Evolutionary conservation across 2,329 filamentous ascomycete genomes (phyloP).

Genomic region (Geosmithia putterillii): DNA sequence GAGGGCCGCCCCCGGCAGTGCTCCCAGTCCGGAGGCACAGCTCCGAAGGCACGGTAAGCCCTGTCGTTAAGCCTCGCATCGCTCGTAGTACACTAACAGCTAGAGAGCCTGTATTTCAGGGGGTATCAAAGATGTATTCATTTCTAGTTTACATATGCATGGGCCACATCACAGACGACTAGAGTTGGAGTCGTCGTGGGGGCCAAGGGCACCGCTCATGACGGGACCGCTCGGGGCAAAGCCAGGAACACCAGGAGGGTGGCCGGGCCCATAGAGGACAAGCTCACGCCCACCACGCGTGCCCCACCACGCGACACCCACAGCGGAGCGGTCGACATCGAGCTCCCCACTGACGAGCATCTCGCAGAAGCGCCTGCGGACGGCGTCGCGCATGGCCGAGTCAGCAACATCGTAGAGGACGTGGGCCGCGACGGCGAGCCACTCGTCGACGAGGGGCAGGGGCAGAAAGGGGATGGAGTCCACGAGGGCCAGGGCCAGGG

Average conservation of each 20-base stretch:
- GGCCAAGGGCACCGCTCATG: slow-evolving; percentile 41
- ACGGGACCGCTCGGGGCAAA: slow-evolving; percentile 18
- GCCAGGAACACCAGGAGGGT: slow-evolving; percentile 5
- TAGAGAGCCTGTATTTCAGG: no score
- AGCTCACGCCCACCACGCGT: slow-evolving; percentile 40
- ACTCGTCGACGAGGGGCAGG: slow-evolving; percentile 61
- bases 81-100: no score
- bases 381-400: slow-evolving; percentile 46
- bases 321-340: slow-evolving; percentile 71
- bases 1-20: no score
- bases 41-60: no score
- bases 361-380: slow-evolving; percentile 66
- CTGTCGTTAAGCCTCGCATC: no score
- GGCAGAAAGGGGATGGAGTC: slow-evolving; percentile 68
- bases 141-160: no score
- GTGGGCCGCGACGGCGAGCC: slow-evolving; percentile 61
- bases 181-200: slow-evolving; percentile 13
- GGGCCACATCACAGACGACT: slow-evolving; percentile 20
- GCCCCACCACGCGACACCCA: slow-evolving; percentile 82
- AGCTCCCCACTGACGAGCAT: slow-evolving; percentile 71
- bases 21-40: no score
- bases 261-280: slow-evolving; percentile 24
- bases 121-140: background rate
- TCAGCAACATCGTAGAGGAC: slow-evolving; percentile 54
- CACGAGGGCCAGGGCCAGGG: slow-evolving; percentile 63